These are phyloP conservation scores for Ganoderma sinense DNA, from an alignment of 1,284 basidiomycete genomes.

Conservation along the genomic window DNA sequence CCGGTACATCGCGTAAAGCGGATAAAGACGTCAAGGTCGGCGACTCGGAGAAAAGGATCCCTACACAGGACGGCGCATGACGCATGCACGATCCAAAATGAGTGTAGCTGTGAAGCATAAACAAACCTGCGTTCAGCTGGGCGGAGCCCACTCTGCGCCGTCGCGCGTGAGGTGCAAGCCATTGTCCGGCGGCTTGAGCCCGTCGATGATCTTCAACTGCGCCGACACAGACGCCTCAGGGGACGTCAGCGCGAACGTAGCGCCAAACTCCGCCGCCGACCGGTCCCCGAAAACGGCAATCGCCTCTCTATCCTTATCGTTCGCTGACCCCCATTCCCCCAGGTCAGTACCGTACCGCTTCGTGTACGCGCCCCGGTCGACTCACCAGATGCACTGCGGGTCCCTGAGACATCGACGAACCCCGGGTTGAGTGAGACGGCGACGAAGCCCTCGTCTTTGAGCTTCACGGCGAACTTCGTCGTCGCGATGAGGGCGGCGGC, in stretches of 20 bases:
- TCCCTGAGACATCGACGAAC: slow-evolving; percentile 40
- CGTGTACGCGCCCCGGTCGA: no score
- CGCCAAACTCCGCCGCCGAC: neutral
- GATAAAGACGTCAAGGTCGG: no score
- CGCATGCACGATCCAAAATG: no score
- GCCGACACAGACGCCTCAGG: neutral
- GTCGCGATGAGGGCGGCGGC: slow-evolving; percentile 48
- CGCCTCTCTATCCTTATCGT: no score
- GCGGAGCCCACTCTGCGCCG: neutral
- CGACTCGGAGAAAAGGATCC: no score
- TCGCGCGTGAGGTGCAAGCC: neutral
- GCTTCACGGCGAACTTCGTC: slow-evolving; percentile 42
- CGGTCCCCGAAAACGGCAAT: no score
- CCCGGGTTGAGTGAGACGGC: slow-evolving; percentile 47
- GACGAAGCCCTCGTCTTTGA: slow-evolving; percentile 45
- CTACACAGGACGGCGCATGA: no score
- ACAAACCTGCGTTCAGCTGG: no score
- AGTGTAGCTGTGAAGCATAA: no score
- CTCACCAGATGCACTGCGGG: neutral
- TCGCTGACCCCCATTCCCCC: no score
- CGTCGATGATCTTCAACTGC: neutral
- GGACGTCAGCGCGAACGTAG: neutral
- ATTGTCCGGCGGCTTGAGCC: neutral
- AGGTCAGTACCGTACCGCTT: no score
- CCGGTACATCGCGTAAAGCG: no score